A percentile compares a stretch with the other conserved stretches of the same genome.
phyloP scores from a whole-genome alignment of 257 asterid genomes.

The Lithospermum erythrorhizon region DNA sequence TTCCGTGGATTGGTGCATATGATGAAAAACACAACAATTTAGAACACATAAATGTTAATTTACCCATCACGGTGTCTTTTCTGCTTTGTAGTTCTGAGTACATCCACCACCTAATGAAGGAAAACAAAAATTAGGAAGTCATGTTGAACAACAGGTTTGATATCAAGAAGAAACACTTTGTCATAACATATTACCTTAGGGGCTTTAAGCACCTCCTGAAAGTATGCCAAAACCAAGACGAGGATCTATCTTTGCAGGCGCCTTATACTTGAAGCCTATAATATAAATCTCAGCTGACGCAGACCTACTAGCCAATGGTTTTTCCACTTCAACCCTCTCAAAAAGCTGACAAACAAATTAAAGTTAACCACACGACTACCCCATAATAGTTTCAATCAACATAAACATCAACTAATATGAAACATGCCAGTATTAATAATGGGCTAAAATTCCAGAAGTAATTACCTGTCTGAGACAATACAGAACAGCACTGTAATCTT shows the following conservation, averaged over 20 bases:
- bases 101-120: constrained; percentile 57
- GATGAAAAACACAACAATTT: not conserved
- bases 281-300: constrained; percentile 88
- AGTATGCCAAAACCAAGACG: constrained; percentile 82
- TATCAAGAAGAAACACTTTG: not conserved
- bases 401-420: not conserved
- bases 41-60: not conserved
- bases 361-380: not conserved
- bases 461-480: constrained; percentile 88
- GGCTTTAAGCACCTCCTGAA: constrained; percentile 74
- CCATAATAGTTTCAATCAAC: constrained; percentile 3
- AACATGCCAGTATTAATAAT: not conserved
- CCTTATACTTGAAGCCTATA: constrained; percentile 67
- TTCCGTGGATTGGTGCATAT: no score
- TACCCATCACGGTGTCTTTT: constrained; percentile 94
- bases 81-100: constrained; percentile 60
- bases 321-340: constrained; percentile 95
- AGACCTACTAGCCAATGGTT: constrained; percentile 81
- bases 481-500: constrained; percentile 77
- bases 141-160: not conserved
- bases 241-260: constrained; percentile 96
- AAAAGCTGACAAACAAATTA: constrained; percentile 57
- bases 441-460: not conserved
- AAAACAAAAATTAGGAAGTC: not conserved
- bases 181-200: constrained; percentile 46